Evolutionary conservation across 306 rosid species (phyloP), one percentile per base, ranked within the genome.

Genomic region (Fagus crenata): DNA sequence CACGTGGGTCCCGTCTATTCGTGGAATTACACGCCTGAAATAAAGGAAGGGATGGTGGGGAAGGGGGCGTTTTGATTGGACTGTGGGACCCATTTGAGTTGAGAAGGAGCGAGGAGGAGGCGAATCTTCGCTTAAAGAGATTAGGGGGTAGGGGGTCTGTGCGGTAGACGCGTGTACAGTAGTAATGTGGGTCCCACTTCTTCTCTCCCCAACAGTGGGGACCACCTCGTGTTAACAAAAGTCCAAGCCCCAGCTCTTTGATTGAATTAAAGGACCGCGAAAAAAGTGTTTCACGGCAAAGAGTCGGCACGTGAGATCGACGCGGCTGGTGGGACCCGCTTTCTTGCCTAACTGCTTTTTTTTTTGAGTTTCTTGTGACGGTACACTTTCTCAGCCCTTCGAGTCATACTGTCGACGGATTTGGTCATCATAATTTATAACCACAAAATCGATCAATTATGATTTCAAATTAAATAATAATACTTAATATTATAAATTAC

Each of bases 1-100:
- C 84, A 84, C 86, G 83, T 83, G 96, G 97, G 94, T 0, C 94
- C 96, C 91, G 0, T 53, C 77, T 17, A 84, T 76, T 84, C 85
- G 90, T 87, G 82, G 85, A 80, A 75, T 77, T 82, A 79, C 89
- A 80, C 88, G 88, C 84, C 85, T 75, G 37, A 74, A 70, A 70
- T 46, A 46, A 80, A 41, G n/a, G 8, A 43, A 3, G 7, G n/a
- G 39, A 13, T 64, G 33, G 18, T 49, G 72, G 64, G 15, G 51
- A 46, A 4, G 51, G 51, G 14, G 8, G 51, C 11, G 51, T 9
- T 72, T 83, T 83, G 81, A 79, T 81, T 73, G 70, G 75, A 53
- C 53, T 1, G 69, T 55, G 83, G 90, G 90, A 33, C 81, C 90
- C 81, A 56, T 18, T 8, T 14, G 3, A n/a, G 17, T 37, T 35